Base-by-base conservation (phyloP, 805 yeast species). In the Starmerella bombi region DNA sequence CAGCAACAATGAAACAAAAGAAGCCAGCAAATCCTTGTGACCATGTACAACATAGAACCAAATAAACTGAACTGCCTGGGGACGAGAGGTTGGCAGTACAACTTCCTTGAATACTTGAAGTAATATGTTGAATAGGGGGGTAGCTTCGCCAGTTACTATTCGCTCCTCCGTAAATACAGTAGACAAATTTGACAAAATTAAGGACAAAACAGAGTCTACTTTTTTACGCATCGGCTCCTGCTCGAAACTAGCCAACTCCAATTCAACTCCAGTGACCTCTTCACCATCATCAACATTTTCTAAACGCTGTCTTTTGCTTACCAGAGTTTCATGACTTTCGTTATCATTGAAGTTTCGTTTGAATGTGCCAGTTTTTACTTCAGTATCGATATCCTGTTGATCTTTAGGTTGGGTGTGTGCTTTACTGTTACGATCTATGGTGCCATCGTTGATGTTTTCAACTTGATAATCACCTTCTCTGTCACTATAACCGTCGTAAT, bases 31-130 rank as follows among this genome's bases (percentile, higher is more conserved):
- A 53, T 82, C 93, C 4, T 78, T 74, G 53, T 81, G 82, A 43
- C 75, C 74, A 59, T 86, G 96, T 7, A 93, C 74, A 19, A 79
- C 68, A 48, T 77, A 77, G 60, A 88, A 88, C 58, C 86, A 59
- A 20, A 86, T 63, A 56, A 80, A 88, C 60, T 88, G 98, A 18
- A 83, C 77, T 31, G 85, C 77, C 53, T 82, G 75, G 10, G 97
- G 88, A 58, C 80, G 79, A 59, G 86, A 94, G 1, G 98, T 91
- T 19, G 96, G 93, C 45, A 88, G 64, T 30, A 91, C 72, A 51
- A 83, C 91, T 1, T 84, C 70, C 53, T 75, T 77, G 67, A 88
- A 88, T 20, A 82, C 64, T 1, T 86, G 72, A 1, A 80, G 72
- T 41, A 91, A 64, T 2, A 82, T 77, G 50, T 77, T 78, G 63